phyloP scores from a whole-genome alignment of 192 early-diverging fungal genomes.

The Coemansia sp. region DNA sequence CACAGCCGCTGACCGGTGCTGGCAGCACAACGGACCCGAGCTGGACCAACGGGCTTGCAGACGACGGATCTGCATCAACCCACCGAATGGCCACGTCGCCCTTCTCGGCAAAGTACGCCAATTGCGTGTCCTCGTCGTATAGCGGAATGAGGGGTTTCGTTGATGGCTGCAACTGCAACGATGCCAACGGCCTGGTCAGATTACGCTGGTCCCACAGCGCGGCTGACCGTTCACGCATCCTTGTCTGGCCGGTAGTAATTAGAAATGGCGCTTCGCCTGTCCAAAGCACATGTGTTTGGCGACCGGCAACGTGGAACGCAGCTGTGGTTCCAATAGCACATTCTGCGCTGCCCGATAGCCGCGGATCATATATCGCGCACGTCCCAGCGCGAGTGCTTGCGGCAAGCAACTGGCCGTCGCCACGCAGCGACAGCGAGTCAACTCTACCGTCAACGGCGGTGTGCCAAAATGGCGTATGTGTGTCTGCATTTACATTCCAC shows the following conservation, averaged over 20 bases:
- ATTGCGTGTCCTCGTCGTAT: slow-evolving; percentile 79
- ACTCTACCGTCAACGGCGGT: slow-evolving; percentile 1
- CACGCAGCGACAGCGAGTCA: slow-evolving; percentile 28
- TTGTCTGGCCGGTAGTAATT: slow-evolving; percentile 72
- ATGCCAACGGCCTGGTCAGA: slow-evolving; percentile 56
- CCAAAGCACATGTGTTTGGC: slow-evolving; percentile 63
- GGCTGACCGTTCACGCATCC: slow-evolving; percentile 64
- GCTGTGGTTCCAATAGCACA: slow-evolving; percentile 12
- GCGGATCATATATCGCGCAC: slow-evolving; percentile 27
- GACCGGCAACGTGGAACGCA: slow-evolving; percentile 30
- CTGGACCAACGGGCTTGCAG: slow-evolving; percentile 27
- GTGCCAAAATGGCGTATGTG: slow-evolving; percentile 16
- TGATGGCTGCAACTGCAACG: slow-evolving; percentile 63
- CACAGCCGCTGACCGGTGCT: slow-evolving; percentile 53
- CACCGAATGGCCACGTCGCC: slow-evolving; percentile 72
- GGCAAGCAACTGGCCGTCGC: slow-evolving; percentile 38
- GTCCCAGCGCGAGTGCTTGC: slow-evolving; percentile 26
- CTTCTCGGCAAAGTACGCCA: slow-evolving; percentile 67
- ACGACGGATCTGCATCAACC: slow-evolving; percentile 57
- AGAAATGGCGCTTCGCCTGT: slow-evolving; percentile 63
- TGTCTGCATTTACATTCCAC: slow-evolving; percentile 21
- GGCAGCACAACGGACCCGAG: slow-evolving; percentile 33
- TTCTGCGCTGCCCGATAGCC: neutral
- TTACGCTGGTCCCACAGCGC: slow-evolving; percentile 77
- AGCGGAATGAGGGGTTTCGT: slow-evolving; percentile 70